Evolutionary conservation across 805 yeast species (phyloP), one percentile per base, ranked within the genome.

Genomic region (Zygoascus flipseniorum): DNA sequence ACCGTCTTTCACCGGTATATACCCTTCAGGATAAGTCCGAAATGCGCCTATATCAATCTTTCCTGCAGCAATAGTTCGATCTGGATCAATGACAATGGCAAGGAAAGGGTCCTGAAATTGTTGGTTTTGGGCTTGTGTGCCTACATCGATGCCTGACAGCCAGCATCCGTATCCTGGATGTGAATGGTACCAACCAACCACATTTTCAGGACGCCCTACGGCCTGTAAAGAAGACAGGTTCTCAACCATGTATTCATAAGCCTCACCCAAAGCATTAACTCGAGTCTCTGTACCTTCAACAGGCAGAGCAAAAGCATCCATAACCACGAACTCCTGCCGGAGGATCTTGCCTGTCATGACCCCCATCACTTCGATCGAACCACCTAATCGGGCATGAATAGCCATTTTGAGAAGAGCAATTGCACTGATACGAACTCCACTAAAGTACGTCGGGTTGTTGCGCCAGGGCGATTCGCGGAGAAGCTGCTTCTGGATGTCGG

Each of bases 111-210:
- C 97, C 66, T 89, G 97, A 64, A 82, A 89, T 54, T 79, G 81
- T 69, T 89, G 97, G 62, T 90, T 89, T 64, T 89, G 76, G 20
- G 74, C 69, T 65, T 92, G 98, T 0, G 98, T 92, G 46, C 86
- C 83, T 35, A 93, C 95, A 69, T 92, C 98, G 42, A 92, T 89
- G 3, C 93, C 95, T 52, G 93, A 83, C 45, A 92, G 69, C 97
- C 97, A 92, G 67, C 97, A 90, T 16, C 97, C 97, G 67, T 89
- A 92, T 0, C 97, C 96, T 0, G 99, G 99, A 68, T 92, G 99
- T 5, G 92, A 89, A 68, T 76, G 98, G 69, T 93, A 92, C 99
- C 99, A 92, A 9, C 99, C 99, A 14, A 93, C 87, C 20, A 92
- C 85, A 60, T 86, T 78, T 57, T 86, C 84, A n/a, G 65, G 56